Evolutionary conservation across 2,329 filamentous ascomycete species (phyloP), one percentile per base, ranked within the genome.

Genomic region (Nothophoma quercina): DNA sequence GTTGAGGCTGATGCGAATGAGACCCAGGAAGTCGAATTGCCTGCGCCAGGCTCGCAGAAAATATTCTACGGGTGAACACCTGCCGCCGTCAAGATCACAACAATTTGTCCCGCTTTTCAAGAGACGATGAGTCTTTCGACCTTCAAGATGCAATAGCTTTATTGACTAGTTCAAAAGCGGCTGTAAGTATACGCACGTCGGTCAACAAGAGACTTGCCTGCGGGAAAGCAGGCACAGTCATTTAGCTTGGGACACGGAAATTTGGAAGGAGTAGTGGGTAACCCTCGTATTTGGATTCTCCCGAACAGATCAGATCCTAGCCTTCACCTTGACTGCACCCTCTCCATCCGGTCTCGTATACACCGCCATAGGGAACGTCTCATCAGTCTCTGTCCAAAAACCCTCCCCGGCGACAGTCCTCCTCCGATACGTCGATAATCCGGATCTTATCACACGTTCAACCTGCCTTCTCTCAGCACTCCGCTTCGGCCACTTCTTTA

Each of bases 361-460:
- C 21, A 69, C 45, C 12, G 64, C 66, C 62, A 69, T 68, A 3
- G 66, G 65, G 55, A 70, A 70, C 25, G 59, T 56, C 30, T 52
- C 62, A 45, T 71, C 68, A 6, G 46, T 56, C 8, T 50, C 51
- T 12, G 55, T 41, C 67, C 68, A 70, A 39, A 69, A 69, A 3
- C 57, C 64, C 12, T 58, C 49, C 4, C 60, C 61, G 48, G n/a
- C 15, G 7, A 69, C 44, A 2, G 32, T 55, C 18, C 62, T 65
- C 49, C 62, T 63, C 36, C 49, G 44, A 52, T 51, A 63, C 8
- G 19, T 33, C 7, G 43, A 26, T 10, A 66, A 42, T 16, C 51
- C 55, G 2, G 38, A 21, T 46, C 52, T 64, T 23, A 60, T 35
- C 32, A 64, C 25, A 4, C 19, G 33, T 44, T 65, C 62, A 2